Evolutionary conservation across 2,329 filamentous ascomycete genomes (phyloP).

Genomic region (Neofusicoccum kwambonambiense): DNA sequence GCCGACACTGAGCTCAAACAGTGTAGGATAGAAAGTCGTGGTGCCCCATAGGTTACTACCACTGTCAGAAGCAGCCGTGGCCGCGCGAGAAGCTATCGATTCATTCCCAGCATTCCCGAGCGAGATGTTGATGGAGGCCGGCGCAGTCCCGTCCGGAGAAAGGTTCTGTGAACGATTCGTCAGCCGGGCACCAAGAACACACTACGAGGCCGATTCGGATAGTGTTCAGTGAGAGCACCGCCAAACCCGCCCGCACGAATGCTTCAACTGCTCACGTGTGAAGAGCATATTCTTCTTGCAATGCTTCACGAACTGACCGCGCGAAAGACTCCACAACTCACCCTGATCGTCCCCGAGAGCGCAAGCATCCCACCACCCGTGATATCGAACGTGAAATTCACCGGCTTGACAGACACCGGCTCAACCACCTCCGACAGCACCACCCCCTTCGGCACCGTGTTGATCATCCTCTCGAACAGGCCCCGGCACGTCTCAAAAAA

Average conservation of each 20-base stretch:
- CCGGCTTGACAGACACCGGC: background rate
- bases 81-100: background rate
- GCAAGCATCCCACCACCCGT: background rate
- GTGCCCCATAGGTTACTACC: background rate
- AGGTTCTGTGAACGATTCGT: background rate
- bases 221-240: background rate
- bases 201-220: background rate
- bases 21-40: background rate
- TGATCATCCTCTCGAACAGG: constrained; percentile 25
- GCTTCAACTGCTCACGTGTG: too few species aligned
- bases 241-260: too few species aligned
- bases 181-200: background rate
- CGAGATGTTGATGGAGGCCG: background rate
- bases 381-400: background rate
- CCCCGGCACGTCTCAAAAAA: constrained; percentile 25
- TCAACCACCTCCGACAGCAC: background rate
- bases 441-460: constrained; percentile 23
- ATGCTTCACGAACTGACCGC: too few species aligned
- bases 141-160: background rate
- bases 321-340: background rate
- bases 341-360: background rate
- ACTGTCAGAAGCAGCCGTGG: background rate
- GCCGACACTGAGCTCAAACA: background rate
- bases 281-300: too few species aligned
- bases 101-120: background rate